These are phyloP conservation scores for Colletotrichum filicis DNA, from an alignment of 2,329 filamentous ascomycete species.

Conservation along the genomic window DNA sequence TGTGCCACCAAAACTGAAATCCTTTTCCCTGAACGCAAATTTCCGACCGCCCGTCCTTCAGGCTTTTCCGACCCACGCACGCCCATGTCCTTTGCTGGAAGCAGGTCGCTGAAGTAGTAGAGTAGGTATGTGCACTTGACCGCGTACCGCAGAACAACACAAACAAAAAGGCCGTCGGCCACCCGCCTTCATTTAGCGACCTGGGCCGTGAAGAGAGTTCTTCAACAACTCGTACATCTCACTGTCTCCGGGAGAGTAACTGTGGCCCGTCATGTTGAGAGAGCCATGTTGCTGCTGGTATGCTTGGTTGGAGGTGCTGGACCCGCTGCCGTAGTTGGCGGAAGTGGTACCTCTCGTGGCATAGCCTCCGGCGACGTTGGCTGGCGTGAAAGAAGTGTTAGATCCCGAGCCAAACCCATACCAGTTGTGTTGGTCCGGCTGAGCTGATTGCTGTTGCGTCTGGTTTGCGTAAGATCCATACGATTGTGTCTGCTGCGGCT, in stretches of 20 bases:
- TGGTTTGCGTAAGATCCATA: conserved; percentile 17
- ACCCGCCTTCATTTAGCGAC: not conserved
- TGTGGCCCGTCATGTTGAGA: conserved; percentile 13
- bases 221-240: conserved; percentile 32
- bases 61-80: too few relatives aligned
- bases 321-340: conserved; percentile 1
- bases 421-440: conserved; percentile 30
- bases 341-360: conserved; percentile 2
- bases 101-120: too few relatives aligned
- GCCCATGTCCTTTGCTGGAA: too few relatives aligned
- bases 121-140: too few relatives aligned
- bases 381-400: conserved; percentile 5
- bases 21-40: too few relatives aligned
- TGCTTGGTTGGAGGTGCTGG: conserved; percentile 1
- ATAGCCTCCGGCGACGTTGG: conserved; percentile 18
- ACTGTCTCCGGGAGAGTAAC: conserved; percentile 6
- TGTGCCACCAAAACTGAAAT: too few relatives aligned
- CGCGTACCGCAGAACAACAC: too few relatives aligned
- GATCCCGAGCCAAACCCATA: conserved; percentile 23
- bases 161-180: too few relatives aligned
- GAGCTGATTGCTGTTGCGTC: conserved; percentile 17
- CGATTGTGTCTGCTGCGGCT: not conserved
- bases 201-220: conserved; percentile 20
- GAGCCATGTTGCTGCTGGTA: conserved; percentile 28
- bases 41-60: too few relatives aligned